Base-by-base conservation (phyloP, 345 rosid genomes). In the Nasturtium officinale region DNA sequence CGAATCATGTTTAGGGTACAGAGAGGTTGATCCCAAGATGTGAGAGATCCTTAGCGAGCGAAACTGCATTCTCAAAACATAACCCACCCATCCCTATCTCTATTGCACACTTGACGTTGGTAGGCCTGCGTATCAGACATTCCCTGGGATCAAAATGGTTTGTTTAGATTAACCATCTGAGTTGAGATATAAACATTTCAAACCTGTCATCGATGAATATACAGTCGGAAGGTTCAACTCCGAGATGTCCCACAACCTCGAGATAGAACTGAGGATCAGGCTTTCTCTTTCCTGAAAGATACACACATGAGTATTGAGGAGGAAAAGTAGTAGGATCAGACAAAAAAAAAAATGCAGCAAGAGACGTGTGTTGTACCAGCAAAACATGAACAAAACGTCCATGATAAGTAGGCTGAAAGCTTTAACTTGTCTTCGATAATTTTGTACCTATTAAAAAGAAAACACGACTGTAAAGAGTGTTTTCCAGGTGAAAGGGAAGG, bases 161-260 rank as follows among this genome's bases (percentile, higher is more conserved):
- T 60, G 30, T 51, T 38, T 12, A n/a, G 32, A 53, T 17, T 17
- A 58, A 32, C 10, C 57, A 54, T 28, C 47, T 4, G 6, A 23
- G 29, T n/a, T 50, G 4, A 38, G 45, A 51, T 15, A 43, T 4
- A 67, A 48, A 21, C 21, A 28, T 18, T 63, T 55, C 63, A 7
- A 67, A 89, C 98, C 96, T 89, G 87, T 91, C 96, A 76, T 91
- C 96, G 50, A 91, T 63, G 75, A 94, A 91, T 63, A 94, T 72
- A 76, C 98, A 91, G 80, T 80, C 77, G 23, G 65, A 68, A 55
- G 98, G 87, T 69, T 94, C 88, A 64, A 91, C 91, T 58, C 83
- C 73, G 45, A 91, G 97, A 71, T 83, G 85, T 61, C 69, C 67
- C 58, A 85, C 74, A 51, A 72, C 91, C 67, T 87, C 88, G 73